Evolutionary conservation across 352 stramenopile genomes (phyloP), one percentile per base, ranked within the genome.

Genomic region (Pythium folliculosum): DNA sequence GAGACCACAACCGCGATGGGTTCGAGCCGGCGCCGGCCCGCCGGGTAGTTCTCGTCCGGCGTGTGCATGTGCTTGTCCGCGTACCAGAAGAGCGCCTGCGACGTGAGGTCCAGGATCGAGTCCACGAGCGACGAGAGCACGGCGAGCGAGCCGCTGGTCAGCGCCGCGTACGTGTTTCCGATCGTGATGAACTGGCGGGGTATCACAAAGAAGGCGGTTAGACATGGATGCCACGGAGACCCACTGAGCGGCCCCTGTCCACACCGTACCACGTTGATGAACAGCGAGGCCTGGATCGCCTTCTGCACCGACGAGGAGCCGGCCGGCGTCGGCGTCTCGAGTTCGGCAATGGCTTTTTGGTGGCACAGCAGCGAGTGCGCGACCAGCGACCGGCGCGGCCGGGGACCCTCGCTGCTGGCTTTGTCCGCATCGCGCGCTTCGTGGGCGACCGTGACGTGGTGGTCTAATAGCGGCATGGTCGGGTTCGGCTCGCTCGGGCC

Each of bases 1-100:
- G 94, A 99, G 35, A 97, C 95, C 55, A 99, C 91, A 35, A 99
- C 94, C 0, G 94, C 96, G 70, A 99, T 86, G 1, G 97, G 95
- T 77, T 99, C 97, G 25, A 99, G 78, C 27, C 96, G 89, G 0
- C 79, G 79, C 8, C 92, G 85, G 3, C 97, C 97, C 0, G 96
- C 95, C 0, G 97, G 97, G 77, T 99, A 99, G 70, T 97, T 88
- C 43, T 94, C 88, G 44, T 85, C 89, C 8, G 82, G 88, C 43
- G 87, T 94, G 71, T 96, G 86, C 81, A 91, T 95, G 65, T 77
- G 88, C 64, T 96, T 92, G 77, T 99, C 95, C 43, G 96, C 97
- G 75, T 97, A 98, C 74, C 90, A 96, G 38, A 99, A 90, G 14
- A 99, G 88, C 40, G 80, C 80, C 65, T 98, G 94, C 16, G 89